phyloP scores from a whole-genome alignment of 2,329 filamentous ascomycete species.

The Ophiostoma piceae region DNA sequence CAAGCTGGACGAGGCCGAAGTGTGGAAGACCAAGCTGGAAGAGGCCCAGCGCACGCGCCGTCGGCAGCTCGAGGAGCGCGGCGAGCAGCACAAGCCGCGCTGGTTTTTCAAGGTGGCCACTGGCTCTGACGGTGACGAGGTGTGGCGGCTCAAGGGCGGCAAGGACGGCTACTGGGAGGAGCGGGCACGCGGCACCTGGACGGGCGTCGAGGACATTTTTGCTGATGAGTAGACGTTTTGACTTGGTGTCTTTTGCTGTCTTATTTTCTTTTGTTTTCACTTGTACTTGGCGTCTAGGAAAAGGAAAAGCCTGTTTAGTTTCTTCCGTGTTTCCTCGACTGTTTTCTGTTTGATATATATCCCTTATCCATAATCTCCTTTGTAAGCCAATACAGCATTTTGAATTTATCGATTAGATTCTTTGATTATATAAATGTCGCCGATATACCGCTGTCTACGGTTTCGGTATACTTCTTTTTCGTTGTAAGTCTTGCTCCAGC shows the following conservation, averaged over 20 bases:
- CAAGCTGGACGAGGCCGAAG: constrained; percentile 76
- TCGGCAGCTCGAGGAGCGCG: constrained; percentile 67
- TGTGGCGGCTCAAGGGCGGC: constrained; percentile 71
- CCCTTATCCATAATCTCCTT: not conserved
- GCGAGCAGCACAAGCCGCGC: constrained; percentile 65
- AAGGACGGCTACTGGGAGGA: constrained; percentile 95
- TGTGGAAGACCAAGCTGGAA: constrained; percentile 74
- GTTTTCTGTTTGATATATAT: not conserved
- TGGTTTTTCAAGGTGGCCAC: constrained; percentile 78
- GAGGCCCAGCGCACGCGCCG: constrained; percentile 75
- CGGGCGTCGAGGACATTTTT: constrained; percentile 50
- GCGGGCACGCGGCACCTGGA: constrained; percentile 63
- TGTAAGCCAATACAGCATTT: not conserved
- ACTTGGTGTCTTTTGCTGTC: not conserved
- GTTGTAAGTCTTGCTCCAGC: not conserved
- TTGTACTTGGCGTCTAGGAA: constrained; percentile 11
- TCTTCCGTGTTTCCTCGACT: constrained; percentile 5
- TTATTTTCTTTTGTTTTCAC: not conserved
- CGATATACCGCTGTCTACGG: not conserved
- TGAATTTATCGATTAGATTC: not conserved
- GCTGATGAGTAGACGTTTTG: constrained; percentile 15
- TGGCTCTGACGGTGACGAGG: constrained; percentile 55
- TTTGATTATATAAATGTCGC: not conserved
- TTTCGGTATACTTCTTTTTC: not conserved
- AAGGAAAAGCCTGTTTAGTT: constrained; percentile 14